These are phyloP conservation scores for Harrya chromipes DNA, from an alignment of 768 basidiomycete species.

Conservation along the genomic window DNA sequence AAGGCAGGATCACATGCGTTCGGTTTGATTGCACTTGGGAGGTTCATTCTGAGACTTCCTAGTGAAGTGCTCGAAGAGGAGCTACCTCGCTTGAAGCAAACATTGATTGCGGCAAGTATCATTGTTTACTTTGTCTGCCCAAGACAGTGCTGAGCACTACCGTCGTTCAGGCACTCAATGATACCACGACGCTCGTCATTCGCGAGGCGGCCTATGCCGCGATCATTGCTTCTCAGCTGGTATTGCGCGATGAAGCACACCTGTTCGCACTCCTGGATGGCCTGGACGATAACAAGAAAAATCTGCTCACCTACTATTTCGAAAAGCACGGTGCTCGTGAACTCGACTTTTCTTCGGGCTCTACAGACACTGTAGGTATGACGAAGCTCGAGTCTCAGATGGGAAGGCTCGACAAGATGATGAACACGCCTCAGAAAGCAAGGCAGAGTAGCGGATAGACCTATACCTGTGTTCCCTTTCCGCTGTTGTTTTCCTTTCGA, in stretches of 20 bases:
- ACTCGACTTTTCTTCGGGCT: slow-evolving; percentile 31
- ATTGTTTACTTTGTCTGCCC: neutral
- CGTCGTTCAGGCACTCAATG: slow-evolving; percentile 60
- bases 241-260: slow-evolving; percentile 79
- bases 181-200: slow-evolving; percentile 68
- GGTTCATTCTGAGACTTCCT: slow-evolving; percentile 77
- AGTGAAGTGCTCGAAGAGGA: slow-evolving; percentile 86
- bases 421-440: slow-evolving; percentile 61
- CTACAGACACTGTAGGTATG: slow-evolving; percentile 43
- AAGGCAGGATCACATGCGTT: slow-evolving; percentile 75
- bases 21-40: slow-evolving; percentile 79
- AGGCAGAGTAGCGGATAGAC: slow-evolving; percentile 13
- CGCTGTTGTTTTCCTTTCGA: neutral
- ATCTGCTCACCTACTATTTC: slow-evolving; percentile 83
- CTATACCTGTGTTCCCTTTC: too few species aligned
- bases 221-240: slow-evolving; percentile 81
- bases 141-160: neutral
- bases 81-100: slow-evolving; percentile 68
- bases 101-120: slow-evolving; percentile 61
- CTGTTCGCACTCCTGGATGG: slow-evolving; percentile 79
- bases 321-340: slow-evolving; percentile 82
- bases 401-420: slow-evolving; percentile 73
- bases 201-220: slow-evolving; percentile 80
- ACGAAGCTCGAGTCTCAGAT: slow-evolving; percentile 79
- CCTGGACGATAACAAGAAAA: slow-evolving; percentile 87